phyloP scores from a whole-genome alignment of 75 land plant species.

The Isoetes taiwanensis region DNA sequence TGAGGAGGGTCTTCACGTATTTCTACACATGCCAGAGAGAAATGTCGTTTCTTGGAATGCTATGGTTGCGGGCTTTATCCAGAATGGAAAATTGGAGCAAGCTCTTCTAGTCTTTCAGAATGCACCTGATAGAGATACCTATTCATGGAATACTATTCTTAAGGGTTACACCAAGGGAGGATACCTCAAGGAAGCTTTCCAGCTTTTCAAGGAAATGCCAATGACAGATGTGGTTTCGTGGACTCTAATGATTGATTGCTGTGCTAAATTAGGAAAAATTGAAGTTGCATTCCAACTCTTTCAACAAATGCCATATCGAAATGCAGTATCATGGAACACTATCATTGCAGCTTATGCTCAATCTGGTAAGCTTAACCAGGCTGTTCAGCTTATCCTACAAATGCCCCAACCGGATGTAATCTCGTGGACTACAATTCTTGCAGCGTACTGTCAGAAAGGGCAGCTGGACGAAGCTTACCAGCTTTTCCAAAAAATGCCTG shows the following conservation, averaged over 20 bases:
- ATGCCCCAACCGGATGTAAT: slow-evolving; percentile 33
- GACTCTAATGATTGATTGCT: too few species aligned
- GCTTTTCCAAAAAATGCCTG: slow-evolving; percentile 41
- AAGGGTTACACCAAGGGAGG: slow-evolving; percentile 8
- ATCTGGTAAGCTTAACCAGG: slow-evolving; percentile 6
- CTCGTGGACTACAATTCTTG: slow-evolving; percentile 35
- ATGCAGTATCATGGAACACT: slow-evolving; percentile 20
- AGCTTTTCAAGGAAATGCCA: slow-evolving; percentile 2
- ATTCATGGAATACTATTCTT: slow-evolving; percentile 10
- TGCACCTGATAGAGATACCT: slow-evolving; percentile 9
- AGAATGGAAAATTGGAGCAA: too few species aligned
- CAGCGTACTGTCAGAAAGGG: slow-evolving; percentile 27
- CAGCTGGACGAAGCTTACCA: slow-evolving; percentile 27
- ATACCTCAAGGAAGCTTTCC: not conserved
- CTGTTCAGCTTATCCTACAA: slow-evolving; percentile 16
- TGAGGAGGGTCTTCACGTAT: too few species aligned
- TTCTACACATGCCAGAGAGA: too few species aligned
- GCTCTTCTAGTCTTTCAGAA: too few species aligned
- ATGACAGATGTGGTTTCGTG: too few species aligned
- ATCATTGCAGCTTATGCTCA: slow-evolving; percentile 22
- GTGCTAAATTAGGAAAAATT: too few species aligned
- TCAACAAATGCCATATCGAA: slow-evolving; percentile 14
- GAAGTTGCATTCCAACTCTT: slow-evolving; percentile 18
- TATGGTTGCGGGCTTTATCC: not conserved
- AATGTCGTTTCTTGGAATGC: not conserved